A percentile compares a stretch with the other conserved stretches of the same genome.
Conservation (phyloP, 495 filamentous ascomycete genomes). For the Viridothelium virens region DNA sequence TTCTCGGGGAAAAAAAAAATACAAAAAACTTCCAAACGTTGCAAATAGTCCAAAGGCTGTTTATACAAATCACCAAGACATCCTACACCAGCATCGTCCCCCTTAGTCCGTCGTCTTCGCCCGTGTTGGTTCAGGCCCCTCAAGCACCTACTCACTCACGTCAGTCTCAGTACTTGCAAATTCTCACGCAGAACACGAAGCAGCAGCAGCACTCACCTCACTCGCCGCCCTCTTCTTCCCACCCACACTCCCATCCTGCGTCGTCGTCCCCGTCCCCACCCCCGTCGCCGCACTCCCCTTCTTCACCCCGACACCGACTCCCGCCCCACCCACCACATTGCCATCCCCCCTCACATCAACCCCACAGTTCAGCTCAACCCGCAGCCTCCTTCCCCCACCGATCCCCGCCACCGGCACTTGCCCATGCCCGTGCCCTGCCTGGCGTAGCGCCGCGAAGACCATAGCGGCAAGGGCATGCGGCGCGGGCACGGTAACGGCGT, state of each 20-base stretch:
- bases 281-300: not conserved
- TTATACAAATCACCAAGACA: not conserved
- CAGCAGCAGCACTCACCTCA: not conserved
- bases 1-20: no score
- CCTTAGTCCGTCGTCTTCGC: not conserved
- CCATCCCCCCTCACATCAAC: conserved; percentile 22
- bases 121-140: not conserved
- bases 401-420: not conserved
- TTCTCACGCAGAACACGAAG: not conserved
- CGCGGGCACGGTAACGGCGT: conserved; percentile 20
- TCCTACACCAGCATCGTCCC: not conserved
- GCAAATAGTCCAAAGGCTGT: not conserved
- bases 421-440: not conserved
- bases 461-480: conserved; percentile 15
- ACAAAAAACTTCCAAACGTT: not conserved
- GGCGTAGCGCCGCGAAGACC: conserved; percentile 19
- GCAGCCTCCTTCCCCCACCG: conserved; percentile 11
- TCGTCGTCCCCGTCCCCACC: not conserved
- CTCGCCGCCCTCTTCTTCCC: not conserved
- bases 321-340: conserved; percentile 23
- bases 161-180: not conserved
- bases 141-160: not conserved
- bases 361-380: conserved; percentile 24
- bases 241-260: not conserved
- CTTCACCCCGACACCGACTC: conserved; percentile 16